These are phyloP conservation scores for Plasmodium cynomolgi DNA, from an alignment of 169 alveolate genomes.

Conservation along the genomic window DNA sequence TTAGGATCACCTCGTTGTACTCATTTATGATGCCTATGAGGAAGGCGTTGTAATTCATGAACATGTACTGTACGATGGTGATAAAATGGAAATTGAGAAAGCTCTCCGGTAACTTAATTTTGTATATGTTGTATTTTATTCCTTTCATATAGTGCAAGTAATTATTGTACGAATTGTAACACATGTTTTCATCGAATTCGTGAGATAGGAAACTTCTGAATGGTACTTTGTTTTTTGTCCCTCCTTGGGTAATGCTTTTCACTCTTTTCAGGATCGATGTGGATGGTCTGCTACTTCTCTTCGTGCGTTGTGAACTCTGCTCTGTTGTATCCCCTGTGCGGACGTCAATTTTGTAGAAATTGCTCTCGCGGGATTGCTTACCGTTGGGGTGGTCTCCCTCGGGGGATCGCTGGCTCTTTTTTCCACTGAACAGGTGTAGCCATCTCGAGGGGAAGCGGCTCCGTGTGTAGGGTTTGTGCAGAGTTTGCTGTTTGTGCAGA, in stretches of 20 bases:
- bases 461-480: background rate
- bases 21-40: slow-evolving; percentile 71
- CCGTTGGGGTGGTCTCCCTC: background rate
- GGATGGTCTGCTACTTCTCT: background rate
- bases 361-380: background rate
- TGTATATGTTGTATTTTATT: slow-evolving; percentile 61
- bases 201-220: background rate
- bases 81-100: slow-evolving; percentile 53
- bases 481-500: too few relatives aligned
- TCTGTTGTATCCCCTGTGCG: background rate
- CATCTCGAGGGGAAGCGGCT: background rate
- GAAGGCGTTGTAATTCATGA: slow-evolving; percentile 58
- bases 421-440: background rate
- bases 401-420: background rate
- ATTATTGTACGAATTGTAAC: slow-evolving; percentile 45
- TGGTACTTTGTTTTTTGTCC: background rate
- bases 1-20: slow-evolving; percentile 24
- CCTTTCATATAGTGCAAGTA: slow-evolving; percentile 70
- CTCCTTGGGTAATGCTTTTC: background rate
- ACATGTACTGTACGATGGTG: slow-evolving; percentile 68
- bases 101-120: slow-evolving; percentile 35
- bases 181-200: background rate
- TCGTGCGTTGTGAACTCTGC: background rate
- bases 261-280: background rate
- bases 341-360: background rate